Evolutionary conservation across 1,284 basidiomycete species (phyloP).

Genomic region (Schizopora paradoxa): DNA sequence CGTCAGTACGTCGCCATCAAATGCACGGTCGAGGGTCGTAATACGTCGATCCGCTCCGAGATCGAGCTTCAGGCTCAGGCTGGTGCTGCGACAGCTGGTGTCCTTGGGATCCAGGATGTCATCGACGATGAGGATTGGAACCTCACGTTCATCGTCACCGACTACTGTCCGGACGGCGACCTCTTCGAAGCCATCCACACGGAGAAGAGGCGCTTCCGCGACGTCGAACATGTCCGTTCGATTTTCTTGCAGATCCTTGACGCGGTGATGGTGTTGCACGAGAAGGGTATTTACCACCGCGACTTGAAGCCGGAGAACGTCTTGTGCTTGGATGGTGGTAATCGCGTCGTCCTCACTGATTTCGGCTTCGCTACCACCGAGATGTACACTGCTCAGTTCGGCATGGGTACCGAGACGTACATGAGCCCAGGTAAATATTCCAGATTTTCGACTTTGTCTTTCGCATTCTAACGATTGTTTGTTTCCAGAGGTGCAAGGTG

Average conservation of each 20-base stretch:
- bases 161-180: slow-evolving; percentile 83
- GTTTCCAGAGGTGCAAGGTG: slow-evolving; percentile 83
- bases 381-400: slow-evolving; percentile 83
- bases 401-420: slow-evolving; percentile 94
- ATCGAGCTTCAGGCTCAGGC: slow-evolving; percentile 44
- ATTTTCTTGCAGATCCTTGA: slow-evolving; percentile 93
- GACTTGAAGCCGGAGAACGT: slow-evolving; percentile 99
- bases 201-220: slow-evolving; percentile 71
- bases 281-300: slow-evolving; percentile 90
- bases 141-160: slow-evolving; percentile 60
- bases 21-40: slow-evolving; percentile 24
- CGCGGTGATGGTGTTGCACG: slow-evolving; percentile 87
- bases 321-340: slow-evolving; percentile 78
- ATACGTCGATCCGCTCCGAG: slow-evolving; percentile 39
- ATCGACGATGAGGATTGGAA: slow-evolving; percentile 40
- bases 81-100: slow-evolving; percentile 43
- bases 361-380: slow-evolving; percentile 97
- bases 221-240: slow-evolving; percentile 76
- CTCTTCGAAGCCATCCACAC: slow-evolving; percentile 85
- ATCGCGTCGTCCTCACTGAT: slow-evolving; percentile 86
- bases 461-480: slow-evolving; percentile 15
- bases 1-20: slow-evolving; percentile 73
- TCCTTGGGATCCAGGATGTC: slow-evolving; percentile 61
- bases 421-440: slow-evolving; percentile 81
- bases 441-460: slow-evolving; percentile 12